phyloP scores from a whole-genome alignment of 306 rosid species.

The Malus orientalis region DNA sequence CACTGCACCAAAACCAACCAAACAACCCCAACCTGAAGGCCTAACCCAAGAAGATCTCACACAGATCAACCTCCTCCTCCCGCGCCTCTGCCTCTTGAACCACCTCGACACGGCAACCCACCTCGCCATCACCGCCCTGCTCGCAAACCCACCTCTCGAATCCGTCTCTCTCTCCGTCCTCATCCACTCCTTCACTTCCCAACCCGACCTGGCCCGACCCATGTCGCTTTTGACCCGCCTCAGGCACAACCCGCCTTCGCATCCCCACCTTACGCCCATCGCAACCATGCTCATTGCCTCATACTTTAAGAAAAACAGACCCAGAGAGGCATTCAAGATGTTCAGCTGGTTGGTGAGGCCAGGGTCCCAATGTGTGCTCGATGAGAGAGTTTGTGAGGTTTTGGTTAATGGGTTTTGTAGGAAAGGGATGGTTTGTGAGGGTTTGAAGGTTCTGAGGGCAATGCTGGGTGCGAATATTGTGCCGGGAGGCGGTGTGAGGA shows the following conservation, averaged over 20 bases:
- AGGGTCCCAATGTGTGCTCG: conserved; percentile 37
- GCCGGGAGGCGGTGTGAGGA: conserved; percentile 13
- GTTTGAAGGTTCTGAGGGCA: conserved; percentile 38
- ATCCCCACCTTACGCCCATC: conserved; percentile 28
- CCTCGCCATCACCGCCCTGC: conserved; percentile 38
- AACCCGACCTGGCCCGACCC: conserved; percentile 37
- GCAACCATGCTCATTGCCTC: conserved; percentile 33
- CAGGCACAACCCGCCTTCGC: conserved; percentile 30
- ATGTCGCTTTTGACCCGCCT: conserved; percentile 62
- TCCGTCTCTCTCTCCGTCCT: conserved; percentile 40
- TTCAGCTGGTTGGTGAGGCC: conserved; percentile 51
- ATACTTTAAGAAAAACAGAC: conserved; percentile 16
- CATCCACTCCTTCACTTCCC: conserved; percentile 40
- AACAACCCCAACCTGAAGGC: background rate
- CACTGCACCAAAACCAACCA: background rate
- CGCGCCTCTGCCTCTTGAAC: conserved; percentile 50
- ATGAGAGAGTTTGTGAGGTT: conserved; percentile 22
- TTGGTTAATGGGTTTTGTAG: conserved; percentile 38
- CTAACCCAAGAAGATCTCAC: conserved; percentile 32
- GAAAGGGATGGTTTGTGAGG: conserved; percentile 39
- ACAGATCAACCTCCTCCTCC: conserved; percentile 44
- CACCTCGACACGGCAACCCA: conserved; percentile 42
- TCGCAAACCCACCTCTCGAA: conserved; percentile 38
- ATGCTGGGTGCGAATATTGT: conserved; percentile 19
- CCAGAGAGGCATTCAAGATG: conserved; percentile 44